Conservation (phyloP, 805 yeast species). For the Zygosaccharomyces bisporus region DNA sequence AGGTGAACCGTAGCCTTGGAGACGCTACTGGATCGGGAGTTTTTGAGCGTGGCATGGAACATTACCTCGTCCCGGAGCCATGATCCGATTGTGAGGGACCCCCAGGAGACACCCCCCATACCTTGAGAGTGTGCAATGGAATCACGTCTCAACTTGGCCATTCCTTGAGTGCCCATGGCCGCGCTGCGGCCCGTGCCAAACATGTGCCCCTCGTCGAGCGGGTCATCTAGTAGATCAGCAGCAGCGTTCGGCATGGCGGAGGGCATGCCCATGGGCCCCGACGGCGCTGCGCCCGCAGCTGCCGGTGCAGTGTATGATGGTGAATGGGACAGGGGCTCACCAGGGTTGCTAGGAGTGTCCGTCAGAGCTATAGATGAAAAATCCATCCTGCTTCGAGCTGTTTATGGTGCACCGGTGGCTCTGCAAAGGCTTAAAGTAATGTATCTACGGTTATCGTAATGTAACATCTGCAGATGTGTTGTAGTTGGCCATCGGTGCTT, state of each 20-base stretch:
- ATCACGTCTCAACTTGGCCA: slow-evolving; percentile 69
- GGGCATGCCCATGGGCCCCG: slow-evolving; percentile 8
- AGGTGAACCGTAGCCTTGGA: slow-evolving; percentile 14
- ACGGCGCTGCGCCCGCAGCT: slow-evolving; percentile 7
- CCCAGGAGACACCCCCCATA: slow-evolving; percentile 98
- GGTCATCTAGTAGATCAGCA: slow-evolving; percentile 89
- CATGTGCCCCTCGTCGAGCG: slow-evolving; percentile 96
- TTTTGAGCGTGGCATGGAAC: slow-evolving; percentile 41
- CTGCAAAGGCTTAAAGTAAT: neutral
- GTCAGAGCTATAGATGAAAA: slow-evolving; percentile 19
- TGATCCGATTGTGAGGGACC: slow-evolving; percentile 88
- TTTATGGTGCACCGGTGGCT: neutral
- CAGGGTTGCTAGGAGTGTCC: slow-evolving; percentile 12
- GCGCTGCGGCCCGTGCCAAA: slow-evolving; percentile 47
- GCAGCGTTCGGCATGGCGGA: slow-evolving; percentile 41
- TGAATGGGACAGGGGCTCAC: slow-evolving; percentile 9
- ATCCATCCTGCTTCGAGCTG: slow-evolving; percentile 15
- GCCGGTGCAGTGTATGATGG: slow-evolving; percentile 14
- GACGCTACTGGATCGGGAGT: slow-evolving; percentile 14
- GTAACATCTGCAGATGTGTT: neutral
- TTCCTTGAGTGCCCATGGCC: slow-evolving; percentile 18
- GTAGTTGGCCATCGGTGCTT: neutral
- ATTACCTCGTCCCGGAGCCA: slow-evolving; percentile 94
- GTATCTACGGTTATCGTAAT: neutral
- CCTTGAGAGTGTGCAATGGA: slow-evolving; percentile 95